Evolutionary conservation across 768 basidiomycete genomes (phyloP).

Genomic region (Boletus subcaerulescens): DNA sequence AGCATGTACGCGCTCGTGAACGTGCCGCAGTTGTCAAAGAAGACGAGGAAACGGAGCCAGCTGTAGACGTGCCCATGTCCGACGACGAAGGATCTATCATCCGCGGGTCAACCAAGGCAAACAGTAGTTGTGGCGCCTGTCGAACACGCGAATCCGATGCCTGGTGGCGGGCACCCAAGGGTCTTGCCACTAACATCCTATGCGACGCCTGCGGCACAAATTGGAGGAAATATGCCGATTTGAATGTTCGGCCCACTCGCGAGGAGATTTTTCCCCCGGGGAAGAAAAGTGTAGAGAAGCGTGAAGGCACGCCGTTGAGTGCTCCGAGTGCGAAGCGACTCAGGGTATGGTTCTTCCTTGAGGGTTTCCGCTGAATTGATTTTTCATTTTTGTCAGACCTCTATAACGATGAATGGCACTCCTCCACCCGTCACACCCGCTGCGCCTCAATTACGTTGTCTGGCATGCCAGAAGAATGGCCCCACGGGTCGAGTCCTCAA

Average conservation of each 20-base stretch:
- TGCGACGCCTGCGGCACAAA: conserved; percentile 85
- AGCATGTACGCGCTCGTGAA: conserved; percentile 51
- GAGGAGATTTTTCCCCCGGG: conserved; percentile 56
- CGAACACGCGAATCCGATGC: conserved; percentile 70
- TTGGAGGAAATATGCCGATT: conserved; percentile 92
- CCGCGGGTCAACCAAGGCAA: conserved; percentile 50
- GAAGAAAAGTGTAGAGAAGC: conserved; percentile 47
- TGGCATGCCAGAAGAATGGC: conserved; percentile 72
- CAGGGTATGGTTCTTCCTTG: conserved; percentile 41
- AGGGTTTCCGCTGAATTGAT: neutral
- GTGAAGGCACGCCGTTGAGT: conserved; percentile 58
- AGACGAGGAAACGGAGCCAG: conserved; percentile 27
- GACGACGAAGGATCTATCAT: conserved; percentile 83
- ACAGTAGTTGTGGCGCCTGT: conserved; percentile 76
- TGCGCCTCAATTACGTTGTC: conserved; percentile 66
- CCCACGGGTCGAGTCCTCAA: conserved; percentile 75
- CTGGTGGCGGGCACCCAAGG: conserved; percentile 95
- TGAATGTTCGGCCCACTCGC: conserved; percentile 69
- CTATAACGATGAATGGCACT: conserved; percentile 47
- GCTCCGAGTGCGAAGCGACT: conserved; percentile 59
- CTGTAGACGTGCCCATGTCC: conserved; percentile 29
- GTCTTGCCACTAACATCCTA: conserved; percentile 70
- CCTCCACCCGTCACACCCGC: conserved; percentile 57
- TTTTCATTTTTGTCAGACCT: conserved; percentile 16
- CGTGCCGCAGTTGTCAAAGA: conserved; percentile 33